Percentiles rank a stretch among this genome's conserved stretches.
phyloP scores from a whole-genome alignment of 805 yeast species.

The Candida silvatica region DNA sequence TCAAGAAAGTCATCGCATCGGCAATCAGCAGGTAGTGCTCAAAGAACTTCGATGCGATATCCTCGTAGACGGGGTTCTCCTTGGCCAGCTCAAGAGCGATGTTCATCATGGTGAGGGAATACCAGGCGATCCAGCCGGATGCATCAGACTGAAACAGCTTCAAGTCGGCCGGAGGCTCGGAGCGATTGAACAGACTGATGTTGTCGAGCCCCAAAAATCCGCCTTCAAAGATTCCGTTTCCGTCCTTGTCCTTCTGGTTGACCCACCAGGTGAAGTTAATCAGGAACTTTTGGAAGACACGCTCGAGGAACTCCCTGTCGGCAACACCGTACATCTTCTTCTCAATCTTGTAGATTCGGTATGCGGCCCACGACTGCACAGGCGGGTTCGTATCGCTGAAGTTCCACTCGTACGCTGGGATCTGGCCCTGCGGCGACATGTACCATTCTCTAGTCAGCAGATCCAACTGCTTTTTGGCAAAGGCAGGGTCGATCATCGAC shows the following conservation, averaged over 20 bases:
- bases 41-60: slow-evolving; percentile 88
- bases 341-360: slow-evolving; percentile 80
- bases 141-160: slow-evolving; percentile 88
- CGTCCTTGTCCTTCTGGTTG: slow-evolving; percentile 78
- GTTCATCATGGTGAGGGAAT: slow-evolving; percentile 81
- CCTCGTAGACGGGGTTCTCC: slow-evolving; percentile 79
- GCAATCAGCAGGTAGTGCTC: slow-evolving; percentile 89
- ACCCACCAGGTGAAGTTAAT: slow-evolving; percentile 98
- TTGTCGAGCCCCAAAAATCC: slow-evolving; percentile 91
- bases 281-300: slow-evolving; percentile 86
- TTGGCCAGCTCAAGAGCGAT: slow-evolving; percentile 87
- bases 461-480: slow-evolving; percentile 83
- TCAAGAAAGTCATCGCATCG: slow-evolving; percentile 79
- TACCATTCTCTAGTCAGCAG: slow-evolving; percentile 90
- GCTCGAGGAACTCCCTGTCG: slow-evolving; percentile 76
- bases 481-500: slow-evolving; percentile 89
- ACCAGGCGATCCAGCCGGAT: slow-evolving; percentile 98
- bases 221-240: slow-evolving; percentile 88
- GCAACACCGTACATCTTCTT: slow-evolving; percentile 75
- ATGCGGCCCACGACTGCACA: slow-evolving; percentile 94
- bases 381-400: slow-evolving; percentile 95
- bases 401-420: slow-evolving; percentile 96
- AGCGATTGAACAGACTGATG: slow-evolving; percentile 86
- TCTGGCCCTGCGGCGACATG: slow-evolving; percentile 97
- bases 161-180: slow-evolving; percentile 94